Base-by-base conservation (phyloP, 1,284 basidiomycete genomes). In the Ceratobasidium sp. region DNA sequence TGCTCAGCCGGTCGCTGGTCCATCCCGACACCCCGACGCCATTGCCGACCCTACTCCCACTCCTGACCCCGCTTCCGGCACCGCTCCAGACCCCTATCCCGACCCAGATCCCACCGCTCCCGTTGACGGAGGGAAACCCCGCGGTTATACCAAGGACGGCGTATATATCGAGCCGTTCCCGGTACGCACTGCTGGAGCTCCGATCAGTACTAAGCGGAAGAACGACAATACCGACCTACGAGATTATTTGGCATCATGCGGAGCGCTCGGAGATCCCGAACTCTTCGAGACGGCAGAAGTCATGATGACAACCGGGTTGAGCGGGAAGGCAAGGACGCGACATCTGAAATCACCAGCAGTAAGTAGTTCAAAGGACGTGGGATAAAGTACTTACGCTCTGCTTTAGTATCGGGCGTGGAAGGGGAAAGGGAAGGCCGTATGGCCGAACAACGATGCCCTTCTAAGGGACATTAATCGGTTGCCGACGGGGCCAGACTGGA, bases 251-350 rank as follows among this genome's bases (percentile, higher is more conserved):
- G 33, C 28, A 12, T 18, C 53, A 2, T 68, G 64, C 55, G 55
- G 75, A 10, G 3, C 3, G 6, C 64, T 77, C 4, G 64, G 63
- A 3, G 51, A 77, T 46, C 53, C 20, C 15, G 75, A 77, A 6
- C 12, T 49, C 20, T 77, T 77, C n/a, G 63, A 44, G 28, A 60
- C 53, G 1, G 75, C 75, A 20, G 55, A 77, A 40, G 7, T 77
- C 20, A 13, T 77, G 42, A 77, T 77, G 75, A 77, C 75, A 13
- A 77, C 75, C 1, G 75, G 75, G 15, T 46, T 76, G 12, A 55
- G 63, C 23, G 51, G 51, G 20, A 12, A 40, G 13, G 60, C 10
- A 3, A 49, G 60, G 12, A 64, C 58, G 12, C 49, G 58, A 33
- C 60, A 64, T 44, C 60, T 75, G n/a, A 75, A 64, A 60, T 15